Evolutionary conservation across 108 stramenopile genomes (phyloP), one percentile per base, ranked within the genome.

Genomic region (Nannochloropsis oceanica): DNA sequence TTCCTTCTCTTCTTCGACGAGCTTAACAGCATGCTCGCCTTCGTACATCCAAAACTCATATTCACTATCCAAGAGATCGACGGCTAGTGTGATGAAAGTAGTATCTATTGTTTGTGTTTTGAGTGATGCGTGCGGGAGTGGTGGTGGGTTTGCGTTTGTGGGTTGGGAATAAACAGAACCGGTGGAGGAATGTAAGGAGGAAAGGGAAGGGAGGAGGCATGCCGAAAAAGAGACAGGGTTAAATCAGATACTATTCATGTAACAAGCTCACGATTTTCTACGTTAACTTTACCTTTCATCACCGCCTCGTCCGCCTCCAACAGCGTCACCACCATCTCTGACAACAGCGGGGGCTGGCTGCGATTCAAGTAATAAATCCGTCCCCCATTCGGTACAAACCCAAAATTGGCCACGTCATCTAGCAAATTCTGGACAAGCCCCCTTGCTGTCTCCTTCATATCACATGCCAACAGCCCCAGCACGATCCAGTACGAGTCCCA

Each of bases 401-500:
- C 86, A 18, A 87, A 84, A 18, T 11, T 13, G 11, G 80, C 42
- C 25, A 84, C 42, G 20, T 43, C 3, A 26, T 79, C 25, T 18
- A 79, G 2, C 34, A 89, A 25, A 44, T 89, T 89, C 26, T 43
- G 43, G 22, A 87, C 13, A 24, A 89, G 22, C 25, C 10, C 79
- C 59, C 20, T 12, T 5, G 86, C 86, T 13, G 89, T 84, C 25
- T 11, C 42, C n/a, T 18, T 22, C 86, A 87, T 80, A n/a, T 83
- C 89, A 27, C 79, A 84, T 7, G 50, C 44, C n/a, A 87, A 34
- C 14, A 89, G 86, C 87, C 79, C 91, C 84, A 89, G 42, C 44
- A 91, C 79, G 43, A 91, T 91, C 92, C 92, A 92, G 82, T 82
- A 92, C 18, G 88, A 84, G 82, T 92, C 92, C 92, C 92, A 91